Evolutionary conservation across 2,329 filamentous ascomycete species (phyloP).

Genomic region (Chaetomiaceae sp.): DNA sequence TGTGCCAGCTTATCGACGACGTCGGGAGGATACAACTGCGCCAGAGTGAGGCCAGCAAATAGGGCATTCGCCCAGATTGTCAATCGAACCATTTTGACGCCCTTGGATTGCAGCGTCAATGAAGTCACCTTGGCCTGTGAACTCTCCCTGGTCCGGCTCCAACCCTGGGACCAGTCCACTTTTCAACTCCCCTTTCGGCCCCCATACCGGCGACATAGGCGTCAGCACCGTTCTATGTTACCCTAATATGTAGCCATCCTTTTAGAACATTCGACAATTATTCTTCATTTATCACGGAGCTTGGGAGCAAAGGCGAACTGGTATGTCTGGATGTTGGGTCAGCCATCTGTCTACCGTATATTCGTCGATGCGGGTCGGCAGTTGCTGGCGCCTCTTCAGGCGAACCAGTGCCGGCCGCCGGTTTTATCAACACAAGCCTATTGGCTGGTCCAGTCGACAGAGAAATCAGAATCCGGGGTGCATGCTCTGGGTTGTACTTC

Average conservation of each 20-base stretch:
- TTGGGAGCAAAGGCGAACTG: neutral
- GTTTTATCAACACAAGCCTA: no score
- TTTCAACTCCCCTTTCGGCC: neutral
- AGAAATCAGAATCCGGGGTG: neutral
- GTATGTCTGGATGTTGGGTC: neutral
- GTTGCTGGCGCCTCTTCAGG: neutral
- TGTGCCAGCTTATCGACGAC: slow-evolving; percentile 17
- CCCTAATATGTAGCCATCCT: neutral
- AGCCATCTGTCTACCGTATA: neutral
- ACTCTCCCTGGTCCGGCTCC: no score
- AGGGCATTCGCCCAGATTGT: neutral
- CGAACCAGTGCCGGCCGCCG: neutral
- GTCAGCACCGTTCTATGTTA: neutral
- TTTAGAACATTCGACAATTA: neutral
- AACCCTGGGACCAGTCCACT: neutral
- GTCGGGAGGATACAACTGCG: slow-evolving; percentile 16
- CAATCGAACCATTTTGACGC: neutral
- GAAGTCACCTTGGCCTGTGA: no score
- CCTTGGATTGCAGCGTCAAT: neutral
- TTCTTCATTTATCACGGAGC: neutral
- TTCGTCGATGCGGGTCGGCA: neutral
- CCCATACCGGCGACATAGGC: neutral
- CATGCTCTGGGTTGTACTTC: neutral
- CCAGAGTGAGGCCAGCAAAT: neutral
- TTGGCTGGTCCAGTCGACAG: neutral